phyloP scores from a whole-genome alignment of 176 grass and related monocot genomes.

The Triticum urartu region DNA sequence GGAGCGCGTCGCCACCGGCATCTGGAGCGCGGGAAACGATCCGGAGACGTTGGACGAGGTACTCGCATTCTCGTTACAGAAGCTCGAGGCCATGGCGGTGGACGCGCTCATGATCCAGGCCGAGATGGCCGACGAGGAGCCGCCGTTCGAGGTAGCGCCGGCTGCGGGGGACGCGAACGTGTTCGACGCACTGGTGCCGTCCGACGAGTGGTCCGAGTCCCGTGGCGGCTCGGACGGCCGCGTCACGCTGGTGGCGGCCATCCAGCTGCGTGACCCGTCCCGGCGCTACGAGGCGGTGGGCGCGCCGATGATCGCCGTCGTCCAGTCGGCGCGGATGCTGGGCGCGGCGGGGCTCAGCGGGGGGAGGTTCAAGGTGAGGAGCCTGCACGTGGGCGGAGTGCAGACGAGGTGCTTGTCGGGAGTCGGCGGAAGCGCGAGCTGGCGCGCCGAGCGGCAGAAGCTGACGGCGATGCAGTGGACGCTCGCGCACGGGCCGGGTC shows the following conservation, averaged over 20 bases:
- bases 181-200: conserved; percentile 54
- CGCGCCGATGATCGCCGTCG: conserved; percentile 67
- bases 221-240: conserved; percentile 25
- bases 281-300: conserved; percentile 80
- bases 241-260: conserved; percentile 44
- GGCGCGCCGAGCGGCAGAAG: conserved; percentile 67
- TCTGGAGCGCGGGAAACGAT: conserved; percentile 58
- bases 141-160: conserved; percentile 56
- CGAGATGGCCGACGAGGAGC: conserved; percentile 63
- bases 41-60: conserved; percentile 74
- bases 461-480: conserved; percentile 88
- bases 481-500: conserved; percentile 41
- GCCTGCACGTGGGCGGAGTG: conserved; percentile 78
- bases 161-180: conserved; percentile 15
- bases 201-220: conserved; percentile 43
- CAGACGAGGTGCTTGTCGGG: conserved; percentile 40
- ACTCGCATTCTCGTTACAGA: conserved; percentile 71
- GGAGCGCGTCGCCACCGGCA: conserved; percentile 67
- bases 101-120: conserved; percentile 80
- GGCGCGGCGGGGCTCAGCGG: conserved; percentile 22
- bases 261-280: conserved; percentile 76
- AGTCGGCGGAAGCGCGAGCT: conserved; percentile 32
- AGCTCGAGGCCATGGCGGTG: conserved; percentile 85
- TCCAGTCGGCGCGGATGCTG: conserved; percentile 51
- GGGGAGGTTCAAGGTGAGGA: conserved; percentile 66